Evolutionary conservation across 345 rosid genomes (phyloP), one percentile per base, ranked within the genome.

Genomic region (Hibiscus syriacus): DNA sequence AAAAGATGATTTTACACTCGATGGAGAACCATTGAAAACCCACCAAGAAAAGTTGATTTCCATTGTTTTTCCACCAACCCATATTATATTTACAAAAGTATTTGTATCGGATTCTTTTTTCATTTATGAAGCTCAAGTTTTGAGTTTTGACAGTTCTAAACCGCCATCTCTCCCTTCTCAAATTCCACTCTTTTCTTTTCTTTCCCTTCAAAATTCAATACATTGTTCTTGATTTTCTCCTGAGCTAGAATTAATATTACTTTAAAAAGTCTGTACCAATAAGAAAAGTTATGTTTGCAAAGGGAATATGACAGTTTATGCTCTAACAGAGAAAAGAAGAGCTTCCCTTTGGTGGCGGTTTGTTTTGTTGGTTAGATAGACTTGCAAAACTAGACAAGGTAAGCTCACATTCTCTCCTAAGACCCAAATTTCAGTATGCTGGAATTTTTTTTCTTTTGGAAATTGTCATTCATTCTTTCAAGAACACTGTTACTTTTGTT

Each of bases 1-100:
- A 17, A 59, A 46, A 46, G 64, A 59, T 19, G 29, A 71, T 27
- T 36, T 32, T 38, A 48, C 68, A 29, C 67, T 66, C 61, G 26
- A 77, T 61, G 78, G 81, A 68, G 81, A 77, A 77, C 75, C 80
- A 80, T 79, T 83, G 77, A 80, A 74, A 73, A 32, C 80, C 76
- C 70, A 71, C 78, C 72, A n/a, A n/a, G n/a, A n/a, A n/a, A n/a
- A n/a, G n/a, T n/a, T n/a, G n/a, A n/a, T n/a, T n/a, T n/a, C n/a
- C n/a, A n/a, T n/a, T n/a, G n/a, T n/a, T n/a, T n/a, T n/a, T n/a
- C n/a, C n/a, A 55, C 19, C 53, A 17, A 64, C 45, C 50, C 19
- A 17, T 45, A 12, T 34, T 34, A 7, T 34, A 1, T 34, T 7
- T 34, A 34, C 10, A 34, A 34, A 34, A 36, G 9, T 36, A 36